Evolutionary conservation across 2,329 filamentous ascomycete species (phyloP).

Genomic region (Fusarium torreyae): DNA sequence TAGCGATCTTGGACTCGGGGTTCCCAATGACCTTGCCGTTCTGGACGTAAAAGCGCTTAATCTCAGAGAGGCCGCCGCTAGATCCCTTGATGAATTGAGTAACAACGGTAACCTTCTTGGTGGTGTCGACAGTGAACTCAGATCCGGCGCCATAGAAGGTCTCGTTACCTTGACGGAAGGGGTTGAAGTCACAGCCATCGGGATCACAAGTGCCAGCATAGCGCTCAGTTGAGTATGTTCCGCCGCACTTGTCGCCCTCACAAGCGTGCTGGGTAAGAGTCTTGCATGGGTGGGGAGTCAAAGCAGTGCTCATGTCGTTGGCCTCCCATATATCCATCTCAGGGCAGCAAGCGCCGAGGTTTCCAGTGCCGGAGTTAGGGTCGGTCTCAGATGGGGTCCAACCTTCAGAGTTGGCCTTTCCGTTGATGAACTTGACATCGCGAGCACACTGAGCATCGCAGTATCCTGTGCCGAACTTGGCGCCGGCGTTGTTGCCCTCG

Average conservation of each 20-base stretch:
- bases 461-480: constrained; percentile 72
- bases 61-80: constrained; percentile 69
- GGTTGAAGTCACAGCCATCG: constrained; percentile 79
- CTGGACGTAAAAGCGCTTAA: constrained; percentile 76
- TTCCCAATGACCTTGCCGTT: constrained; percentile 71
- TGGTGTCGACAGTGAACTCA: constrained; percentile 71
- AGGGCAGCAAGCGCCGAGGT: constrained; percentile 69
- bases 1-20: constrained; percentile 58
- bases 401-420: constrained; percentile 66
- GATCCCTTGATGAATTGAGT: constrained; percentile 71
- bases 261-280: constrained; percentile 65
- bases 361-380: constrained; percentile 66
- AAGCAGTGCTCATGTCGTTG: constrained; percentile 74
- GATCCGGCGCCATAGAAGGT: constrained; percentile 72
- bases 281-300: constrained; percentile 75
- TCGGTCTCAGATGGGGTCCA: constrained; percentile 68
- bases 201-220: constrained; percentile 76
- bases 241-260: constrained; percentile 65
- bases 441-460: constrained; percentile 67
- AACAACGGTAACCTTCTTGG: constrained; percentile 72
- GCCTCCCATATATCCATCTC: constrained; percentile 76
- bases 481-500: constrained; percentile 65
- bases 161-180: constrained; percentile 74
- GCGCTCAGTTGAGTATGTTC: constrained; percentile 65
- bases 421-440: constrained; percentile 70